A percentile compares a stretch with the other conserved stretches of the same genome.
Conservation (phyloP, 225 moss, liverwort and hornwort species). For the Pleurozium schreberi region DNA sequence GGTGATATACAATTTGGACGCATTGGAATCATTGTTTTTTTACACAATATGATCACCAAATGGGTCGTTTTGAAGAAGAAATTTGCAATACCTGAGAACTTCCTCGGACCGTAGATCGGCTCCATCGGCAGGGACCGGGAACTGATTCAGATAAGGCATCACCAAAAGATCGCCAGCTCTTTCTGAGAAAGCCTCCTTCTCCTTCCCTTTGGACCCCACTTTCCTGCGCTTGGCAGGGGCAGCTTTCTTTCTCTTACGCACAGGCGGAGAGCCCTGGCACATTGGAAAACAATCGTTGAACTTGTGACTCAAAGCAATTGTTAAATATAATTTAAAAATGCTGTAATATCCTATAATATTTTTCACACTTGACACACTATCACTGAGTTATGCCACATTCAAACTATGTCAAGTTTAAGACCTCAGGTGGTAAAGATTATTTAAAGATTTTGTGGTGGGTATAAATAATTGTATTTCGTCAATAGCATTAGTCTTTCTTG, state of each 20-base stretch:
- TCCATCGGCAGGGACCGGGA: conserved; percentile 50
- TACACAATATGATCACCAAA: not conserved
- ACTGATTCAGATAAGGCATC: conserved; percentile 64
- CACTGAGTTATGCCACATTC: not conserved
- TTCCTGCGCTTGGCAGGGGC: conserved; percentile 65
- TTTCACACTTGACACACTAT: not conserved
- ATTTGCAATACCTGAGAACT: conserved; percentile 21
- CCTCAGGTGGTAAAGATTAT: not conserved
- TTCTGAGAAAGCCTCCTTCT: conserved; percentile 23
- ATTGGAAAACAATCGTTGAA: not conserved
- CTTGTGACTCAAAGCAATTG: no score
- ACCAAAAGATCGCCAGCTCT: conserved; percentile 66
- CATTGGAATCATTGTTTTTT: no score
- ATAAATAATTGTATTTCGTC: not conserved
- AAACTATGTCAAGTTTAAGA: not conserved
- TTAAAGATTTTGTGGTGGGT: not conserved
- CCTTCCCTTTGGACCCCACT: conserved; percentile 38
- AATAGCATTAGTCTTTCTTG: not conserved
- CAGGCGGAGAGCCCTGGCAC: conserved; percentile 55
- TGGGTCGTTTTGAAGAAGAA: not conserved
- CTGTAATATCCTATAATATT: no score
- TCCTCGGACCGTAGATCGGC: conserved; percentile 37
- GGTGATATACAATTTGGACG: not conserved
- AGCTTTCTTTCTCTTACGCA: conserved; percentile 38
- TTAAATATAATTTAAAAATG: not conserved